Evolutionary conservation across 2,329 filamentous ascomycete genomes (phyloP), one percentile per base, ranked within the genome.

Genomic region (Arthrobotrys megalospora): DNA sequence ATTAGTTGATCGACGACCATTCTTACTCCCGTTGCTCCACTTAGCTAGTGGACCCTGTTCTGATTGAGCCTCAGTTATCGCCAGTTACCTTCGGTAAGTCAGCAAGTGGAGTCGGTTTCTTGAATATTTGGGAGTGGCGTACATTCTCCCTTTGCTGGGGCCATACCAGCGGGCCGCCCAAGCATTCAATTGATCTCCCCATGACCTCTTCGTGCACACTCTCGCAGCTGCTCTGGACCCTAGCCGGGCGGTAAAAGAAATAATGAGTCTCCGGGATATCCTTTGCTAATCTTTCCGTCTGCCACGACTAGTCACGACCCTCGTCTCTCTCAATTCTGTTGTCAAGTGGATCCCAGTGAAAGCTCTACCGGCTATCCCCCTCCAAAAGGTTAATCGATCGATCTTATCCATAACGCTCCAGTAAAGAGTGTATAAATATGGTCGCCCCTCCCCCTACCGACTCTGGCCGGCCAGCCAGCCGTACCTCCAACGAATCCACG

Each of bases 341-440:
- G 14, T 28, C 38, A 28, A 60, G 47, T 47, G 50, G 70, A 52
- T 67, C 52, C 32, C 32, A 14, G 34, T n/a, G 38, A 12, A 62
- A 48, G 21, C n/a, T 28, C 24, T 28, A 21, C 16, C 52, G 11
- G 47, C 38, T n/a, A 41, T 38, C 28, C 6, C 11, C 28, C 52
- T 53, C n/a, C 16, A 6, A 41, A n/a, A n/a, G n/a, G 16, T 21
- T 21, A 8, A 43, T 60, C 55, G 55, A 28, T 34, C 12, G 34
- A 38, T 58, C 32, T 58, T 11, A 11, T 38, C n/a, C 52, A 24
- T 60, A 36, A 11, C 21, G 19, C 55, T 28, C 34, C 12, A n/a
- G 24, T 2, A 60, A 60, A 41, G 24, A 11, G 55, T 60, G 36
- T 60, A 60, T 60, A 60, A 60, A 60, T 60, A 60, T 60, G 36